Percentiles rank a stretch among this genome's conserved stretches.
These are phyloP conservation scores for Sarocladiaceae sp. DNA, from an alignment of 2,329 filamentous ascomycete species.

Conservation along the genomic window DNA sequence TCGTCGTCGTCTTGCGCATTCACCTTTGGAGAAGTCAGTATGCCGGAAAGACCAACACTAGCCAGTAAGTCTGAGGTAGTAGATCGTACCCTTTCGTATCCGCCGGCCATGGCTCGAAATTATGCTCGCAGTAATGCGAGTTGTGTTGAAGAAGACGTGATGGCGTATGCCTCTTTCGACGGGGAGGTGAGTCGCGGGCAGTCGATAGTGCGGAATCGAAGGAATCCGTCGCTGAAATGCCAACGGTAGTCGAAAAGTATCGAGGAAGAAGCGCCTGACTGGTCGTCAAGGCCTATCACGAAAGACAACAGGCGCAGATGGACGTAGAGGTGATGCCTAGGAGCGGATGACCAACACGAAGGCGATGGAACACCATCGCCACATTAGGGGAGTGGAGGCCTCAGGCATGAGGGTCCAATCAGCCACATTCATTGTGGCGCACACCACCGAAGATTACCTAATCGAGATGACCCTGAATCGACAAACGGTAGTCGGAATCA, in stretches of 20 bases:
- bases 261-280: neutral
- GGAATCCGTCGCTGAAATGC: neutral
- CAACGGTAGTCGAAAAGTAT: neutral
- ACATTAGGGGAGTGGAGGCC: neutral
- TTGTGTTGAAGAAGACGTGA: neutral
- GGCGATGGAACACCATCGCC: neutral
- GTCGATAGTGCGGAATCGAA: too few species aligned
- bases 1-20: constrained; percentile 56
- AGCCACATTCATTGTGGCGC: neutral
- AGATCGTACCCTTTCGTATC: constrained; percentile 40
- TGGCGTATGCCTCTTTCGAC: too few species aligned
- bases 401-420: neutral
- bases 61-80: neutral
- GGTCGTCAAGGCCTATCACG: neutral
- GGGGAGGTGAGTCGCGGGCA: too few species aligned
- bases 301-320: neutral
- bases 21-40: constrained; percentile 38
- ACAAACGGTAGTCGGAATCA: neutral
- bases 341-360: neutral
- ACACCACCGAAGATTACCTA: neutral
- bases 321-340: neutral
- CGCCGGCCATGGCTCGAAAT: constrained; percentile 41
- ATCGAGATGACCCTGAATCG: neutral
- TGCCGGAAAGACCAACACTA: neutral
- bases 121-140: neutral